Evolutionary conservation across 2,329 filamentous ascomycete species (phyloP), one percentile per base, ranked within the genome.

Genomic region (Hymenoscyphus fructigenus): DNA sequence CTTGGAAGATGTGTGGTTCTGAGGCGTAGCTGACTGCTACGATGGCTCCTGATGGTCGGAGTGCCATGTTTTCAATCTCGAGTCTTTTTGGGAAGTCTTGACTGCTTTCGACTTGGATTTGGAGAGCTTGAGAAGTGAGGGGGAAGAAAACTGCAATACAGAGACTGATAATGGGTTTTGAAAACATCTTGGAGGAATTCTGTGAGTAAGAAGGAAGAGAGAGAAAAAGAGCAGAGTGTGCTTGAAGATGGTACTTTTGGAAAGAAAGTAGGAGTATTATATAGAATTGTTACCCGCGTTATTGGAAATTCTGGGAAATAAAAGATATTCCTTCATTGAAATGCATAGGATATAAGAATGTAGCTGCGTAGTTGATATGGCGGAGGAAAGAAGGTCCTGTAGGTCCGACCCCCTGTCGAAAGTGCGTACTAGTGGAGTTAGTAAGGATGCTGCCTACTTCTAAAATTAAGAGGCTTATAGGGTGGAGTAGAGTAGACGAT

Each of bases 31-130:
- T 67, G 5, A 75, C 76, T 34, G 74, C 61, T 28, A 78, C 69
- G 26, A 77, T 66, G 63, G 73, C 70, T 32, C 76, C 75, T 56
- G 75, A 75, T 20, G 69, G 50, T 32, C 76, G 75, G 34, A 76
- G 69, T 44, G 71, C 75, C 23, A 78, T 69, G 67, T 78, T 78
- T 58, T 78, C 76, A 28, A 76, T 58, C 69, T 72, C 75, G n/a
- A 67, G 34, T 9, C 32, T 55, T 26, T 53, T 53, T 15, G 63
- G 63, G 20, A 65, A 65, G 5, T 59, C 26, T 17, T 63, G 61
- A 26, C 56, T 59, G 17, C 10, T 14, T 57, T 63, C 56, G n/a
- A 59, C 36, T 55, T 23, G 20, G 41, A 59, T 60, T 50, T 50
- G 20, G 20, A 50, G 44, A 12, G 44, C 44, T 23, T 50, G 44